These are phyloP conservation scores for Dactylella cylindrospora DNA, from an alignment of 2,329 filamentous ascomycete species.

Conservation along the genomic window DNA sequence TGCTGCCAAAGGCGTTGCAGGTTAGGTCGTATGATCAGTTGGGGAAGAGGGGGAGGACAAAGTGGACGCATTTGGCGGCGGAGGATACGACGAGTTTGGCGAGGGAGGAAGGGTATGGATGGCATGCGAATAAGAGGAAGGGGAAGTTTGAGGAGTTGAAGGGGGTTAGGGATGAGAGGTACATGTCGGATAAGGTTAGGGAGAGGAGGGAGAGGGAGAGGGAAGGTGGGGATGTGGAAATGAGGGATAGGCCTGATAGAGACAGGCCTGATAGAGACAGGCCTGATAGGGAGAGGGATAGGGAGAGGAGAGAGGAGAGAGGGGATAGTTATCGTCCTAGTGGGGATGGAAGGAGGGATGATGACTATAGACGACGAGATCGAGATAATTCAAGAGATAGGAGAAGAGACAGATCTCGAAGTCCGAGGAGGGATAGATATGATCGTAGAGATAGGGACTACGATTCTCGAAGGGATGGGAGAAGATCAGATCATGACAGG, in stretches of 20 bases:
- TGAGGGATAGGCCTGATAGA: not conserved
- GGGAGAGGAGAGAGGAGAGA: slow-evolving; percentile 14
- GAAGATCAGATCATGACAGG: slow-evolving; percentile 41
- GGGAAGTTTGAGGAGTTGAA: slow-evolving; percentile 47
- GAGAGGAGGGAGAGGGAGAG: slow-evolving; percentile 56
- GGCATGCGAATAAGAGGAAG: slow-evolving; percentile 59
- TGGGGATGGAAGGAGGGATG: slow-evolving; percentile 6
- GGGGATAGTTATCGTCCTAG: slow-evolving; percentile 14
- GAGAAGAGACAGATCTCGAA: slow-evolving; percentile 21
- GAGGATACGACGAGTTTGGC: slow-evolving; percentile 94
- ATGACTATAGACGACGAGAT: too few relatives aligned
- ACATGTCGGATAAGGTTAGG: slow-evolving; percentile 64
- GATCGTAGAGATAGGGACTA: slow-evolving; percentile 23
- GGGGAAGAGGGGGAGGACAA: slow-evolving; percentile 85
- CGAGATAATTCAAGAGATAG: slow-evolving; percentile 1
- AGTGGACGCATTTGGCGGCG: slow-evolving; percentile 80
- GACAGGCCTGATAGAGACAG: not conserved
- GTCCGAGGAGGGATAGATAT: slow-evolving; percentile 12
- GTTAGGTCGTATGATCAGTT: slow-evolving; percentile 90
- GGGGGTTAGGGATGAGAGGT: slow-evolving; percentile 62
- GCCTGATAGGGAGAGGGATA: slow-evolving; percentile 2
- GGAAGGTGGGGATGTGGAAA: slow-evolving; percentile 57
- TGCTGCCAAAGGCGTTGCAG: slow-evolving; percentile 87
- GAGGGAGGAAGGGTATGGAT: slow-evolving; percentile 49
- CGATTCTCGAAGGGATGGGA: slow-evolving; percentile 27